Base-by-base conservation (phyloP, 345 rosid species). In the Moricandia moricandioides region DNA sequence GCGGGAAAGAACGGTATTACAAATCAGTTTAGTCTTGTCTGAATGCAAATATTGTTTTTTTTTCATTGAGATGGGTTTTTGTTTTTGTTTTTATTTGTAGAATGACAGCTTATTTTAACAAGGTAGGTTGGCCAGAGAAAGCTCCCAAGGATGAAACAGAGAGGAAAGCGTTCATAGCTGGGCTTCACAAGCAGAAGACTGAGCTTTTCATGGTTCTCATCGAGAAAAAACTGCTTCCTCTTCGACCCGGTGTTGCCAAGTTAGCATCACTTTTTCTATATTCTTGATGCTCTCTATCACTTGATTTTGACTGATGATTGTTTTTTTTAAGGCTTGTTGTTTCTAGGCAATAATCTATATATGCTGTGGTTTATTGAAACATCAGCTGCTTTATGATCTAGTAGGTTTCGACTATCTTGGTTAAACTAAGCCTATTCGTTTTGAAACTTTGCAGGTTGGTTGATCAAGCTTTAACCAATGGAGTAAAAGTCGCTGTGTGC, bases 21-120 rank as follows among this genome's bases (percentile, higher is more conserved):
- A n/a, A n/a, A n/a, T 40, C 47, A 40, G 14, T 11, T 40, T 47
- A 4, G 43, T 47, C 6, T 62, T n/a, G 8, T 39, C 43, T 65
- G 26, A n/a, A 17, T 39, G 21, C 34, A 33, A 34, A 31, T 31
- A 31, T 31, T 5, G 1, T 34, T 7, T 43, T 13, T 45, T 11
- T 40, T n/a, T 4, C 7, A 45, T 51, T 3, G 24, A 59, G 6
- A 43, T 65, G 74, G 29, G 1, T 29, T 33, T 29, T 29, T 29
- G 1, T 29, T 75, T 11, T 83, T 60, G 67, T 40, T 12, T 40
- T 12, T 4, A 11, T 43, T 5, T 4, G 60, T 70, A 94, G 98
- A 88, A 91, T 90, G 98, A 94, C 96, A 24, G 95, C 97, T 39
- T 91, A 94, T 85, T 91, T 90, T 82, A 91, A 90, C 84, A 86